These are phyloP conservation scores for Candida sp. DNA, from an alignment of 1,139 yeast species.

Conservation along the genomic window DNA sequence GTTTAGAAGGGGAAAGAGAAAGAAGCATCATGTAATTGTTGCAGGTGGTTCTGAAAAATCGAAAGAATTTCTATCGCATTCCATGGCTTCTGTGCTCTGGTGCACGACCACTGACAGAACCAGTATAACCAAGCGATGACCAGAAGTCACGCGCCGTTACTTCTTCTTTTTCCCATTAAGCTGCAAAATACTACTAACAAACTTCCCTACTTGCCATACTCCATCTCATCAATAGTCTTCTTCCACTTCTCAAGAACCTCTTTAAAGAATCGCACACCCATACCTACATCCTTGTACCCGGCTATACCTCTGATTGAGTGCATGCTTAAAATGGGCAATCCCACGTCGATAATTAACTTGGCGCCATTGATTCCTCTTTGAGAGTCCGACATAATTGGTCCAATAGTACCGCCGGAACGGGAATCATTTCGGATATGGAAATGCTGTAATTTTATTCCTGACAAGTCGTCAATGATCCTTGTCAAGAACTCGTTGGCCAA, in stretches of 20 bases:
- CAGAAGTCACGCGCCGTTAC: background rate
- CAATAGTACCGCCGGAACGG: constrained; percentile 82
- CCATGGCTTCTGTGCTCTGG: background rate
- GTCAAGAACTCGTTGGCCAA: constrained; percentile 69
- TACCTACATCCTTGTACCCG: constrained; percentile 71
- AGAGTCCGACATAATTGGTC: constrained; percentile 64
- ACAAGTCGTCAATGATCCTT: constrained; percentile 59
- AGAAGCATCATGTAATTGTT: too few species aligned
- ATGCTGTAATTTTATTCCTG: constrained; percentile 68
- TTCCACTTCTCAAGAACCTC: constrained; percentile 69
- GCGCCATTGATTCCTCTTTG: constrained; percentile 58
- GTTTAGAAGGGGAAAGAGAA: too few species aligned
- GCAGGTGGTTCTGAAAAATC: background rate
- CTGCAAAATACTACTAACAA: background rate
- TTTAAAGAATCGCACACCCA: constrained; percentile 67
- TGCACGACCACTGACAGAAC: background rate
- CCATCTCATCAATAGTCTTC: constrained; percentile 16
- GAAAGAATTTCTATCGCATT: constrained; percentile 3
- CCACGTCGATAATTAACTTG: constrained; percentile 71
- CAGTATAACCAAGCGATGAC: background rate
- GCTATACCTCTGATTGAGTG: constrained; percentile 81
- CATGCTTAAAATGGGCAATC: constrained; percentile 82
- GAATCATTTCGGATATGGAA: constrained; percentile 75
- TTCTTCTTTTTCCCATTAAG: background rate
- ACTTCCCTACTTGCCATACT: background rate